Conservation (phyloP, 768 basidiomycete species). For the Boletus barrowsii region DNA sequence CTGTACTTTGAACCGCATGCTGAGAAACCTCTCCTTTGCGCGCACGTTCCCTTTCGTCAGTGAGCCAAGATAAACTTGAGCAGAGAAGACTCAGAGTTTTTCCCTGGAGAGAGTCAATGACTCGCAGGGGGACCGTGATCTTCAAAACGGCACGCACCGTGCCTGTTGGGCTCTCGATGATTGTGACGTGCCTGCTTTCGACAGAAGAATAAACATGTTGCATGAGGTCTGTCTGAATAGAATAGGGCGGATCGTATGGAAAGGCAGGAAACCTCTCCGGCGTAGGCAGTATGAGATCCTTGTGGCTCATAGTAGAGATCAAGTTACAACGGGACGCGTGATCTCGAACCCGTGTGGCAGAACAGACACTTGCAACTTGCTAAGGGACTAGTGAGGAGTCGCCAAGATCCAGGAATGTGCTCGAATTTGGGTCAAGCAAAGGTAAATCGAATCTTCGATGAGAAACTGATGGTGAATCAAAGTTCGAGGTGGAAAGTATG, state of each 20-base stretch:
- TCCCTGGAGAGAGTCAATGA: slow-evolving; percentile 48
- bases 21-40: slow-evolving; percentile 59
- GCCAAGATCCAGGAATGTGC: slow-evolving; percentile 10
- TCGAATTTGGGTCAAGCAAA: slow-evolving; percentile 1
- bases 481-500: slow-evolving; percentile 15
- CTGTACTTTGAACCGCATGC: slow-evolving; percentile 21
- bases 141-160: slow-evolving; percentile 49
- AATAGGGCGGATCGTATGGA: slow-evolving; percentile 79
- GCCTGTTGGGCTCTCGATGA: slow-evolving; percentile 88
- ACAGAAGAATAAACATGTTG: slow-evolving; percentile 78
- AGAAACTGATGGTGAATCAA: slow-evolving; percentile 8
- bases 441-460: slow-evolving; percentile 9
- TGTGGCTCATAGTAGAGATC: slow-evolving; percentile 10
- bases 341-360: not conserved
- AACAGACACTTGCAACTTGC: too few species aligned
- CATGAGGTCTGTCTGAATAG: slow-evolving; percentile 87
- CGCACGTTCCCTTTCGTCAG: slow-evolving; percentile 66
- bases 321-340: slow-evolving; percentile 8
- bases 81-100: slow-evolving; percentile 84
- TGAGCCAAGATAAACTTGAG: slow-evolving; percentile 71
- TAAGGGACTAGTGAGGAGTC: too few species aligned
- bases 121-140: not conserved
- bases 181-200: slow-evolving; percentile 69
- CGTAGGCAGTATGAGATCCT: slow-evolving; percentile 45
- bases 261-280: slow-evolving; percentile 74